Percentiles rank a stretch among this genome's conserved stretches.
phyloP scores from a whole-genome alignment of 352 stramenopile genomes.

The Phytopythium chamaehyphon region DNA sequence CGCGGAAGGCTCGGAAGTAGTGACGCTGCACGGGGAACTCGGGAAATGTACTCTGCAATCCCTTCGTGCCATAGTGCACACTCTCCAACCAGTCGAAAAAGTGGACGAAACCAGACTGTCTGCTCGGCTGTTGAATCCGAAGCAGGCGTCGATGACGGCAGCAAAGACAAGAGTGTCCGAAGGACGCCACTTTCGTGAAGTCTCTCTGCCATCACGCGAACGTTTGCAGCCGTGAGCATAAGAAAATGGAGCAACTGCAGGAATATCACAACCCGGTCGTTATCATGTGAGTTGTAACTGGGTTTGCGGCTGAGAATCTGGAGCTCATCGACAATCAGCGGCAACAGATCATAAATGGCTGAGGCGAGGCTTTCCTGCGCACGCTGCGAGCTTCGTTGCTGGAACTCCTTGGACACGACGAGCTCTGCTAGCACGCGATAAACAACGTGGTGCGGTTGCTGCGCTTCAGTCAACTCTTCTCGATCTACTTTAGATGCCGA shows the following conservation, averaged over 20 bases:
- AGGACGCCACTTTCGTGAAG: constrained; percentile 46
- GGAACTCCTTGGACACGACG: constrained; percentile 48
- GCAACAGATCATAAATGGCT: constrained; percentile 33
- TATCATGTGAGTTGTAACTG: constrained; percentile 10
- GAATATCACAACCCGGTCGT: constrained; percentile 36
- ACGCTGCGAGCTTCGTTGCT: constrained; percentile 19
- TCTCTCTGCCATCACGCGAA: constrained; percentile 20
- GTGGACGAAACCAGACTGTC: constrained; percentile 28
- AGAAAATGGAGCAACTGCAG: constrained; percentile 50
- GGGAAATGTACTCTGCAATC: constrained; percentile 34
- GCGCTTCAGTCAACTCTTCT: not conserved
- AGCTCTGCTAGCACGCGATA: constrained; percentile 54
- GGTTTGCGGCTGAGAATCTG: constrained; percentile 17
- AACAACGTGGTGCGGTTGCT: constrained; percentile 30
- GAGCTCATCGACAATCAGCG: constrained; percentile 32
- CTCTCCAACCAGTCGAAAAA: constrained; percentile 46
- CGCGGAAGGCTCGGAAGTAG: constrained; percentile 22
- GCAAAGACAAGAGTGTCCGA: constrained; percentile 31
- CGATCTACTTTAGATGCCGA: not conserved
- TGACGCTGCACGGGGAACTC: constrained; percentile 32
- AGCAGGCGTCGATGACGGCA: constrained; percentile 18
- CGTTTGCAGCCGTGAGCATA: constrained; percentile 23
- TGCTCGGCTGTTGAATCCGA: constrained; percentile 4
- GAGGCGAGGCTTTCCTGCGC: constrained; percentile 30
- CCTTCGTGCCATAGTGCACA: constrained; percentile 46